phyloP scores from a whole-genome alignment of 2,329 filamentous ascomycete species.

The Orbilia javanica region DNA sequence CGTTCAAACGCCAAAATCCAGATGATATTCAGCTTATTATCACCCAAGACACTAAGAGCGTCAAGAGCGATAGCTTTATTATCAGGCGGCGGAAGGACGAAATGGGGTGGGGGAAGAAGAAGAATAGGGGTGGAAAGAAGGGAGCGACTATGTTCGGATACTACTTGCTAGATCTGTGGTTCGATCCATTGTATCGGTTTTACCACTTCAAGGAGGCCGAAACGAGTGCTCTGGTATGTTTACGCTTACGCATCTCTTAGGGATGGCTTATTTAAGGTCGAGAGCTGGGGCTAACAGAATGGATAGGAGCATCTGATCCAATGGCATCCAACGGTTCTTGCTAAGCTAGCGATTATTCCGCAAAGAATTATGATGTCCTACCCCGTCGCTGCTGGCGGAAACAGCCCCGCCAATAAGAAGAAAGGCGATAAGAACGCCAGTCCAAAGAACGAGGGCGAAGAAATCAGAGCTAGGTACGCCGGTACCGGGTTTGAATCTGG shows the following conservation, averaged over 20 bases:
- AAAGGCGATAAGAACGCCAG: conserved; percentile 65
- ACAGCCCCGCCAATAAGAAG: conserved; percentile 41
- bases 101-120: conserved; percentile 69
- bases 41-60: conserved; percentile 84
- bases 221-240: conserved; percentile 83
- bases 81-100: conserved; percentile 84
- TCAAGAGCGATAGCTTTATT: conserved; percentile 82
- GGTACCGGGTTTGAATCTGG: conserved; percentile 78
- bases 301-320: conserved; percentile 84
- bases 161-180: conserved; percentile 89
- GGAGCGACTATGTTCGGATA: conserved; percentile 44
- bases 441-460: conserved; percentile 64
- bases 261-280: conserved; percentile 13
- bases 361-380: conserved; percentile 88
- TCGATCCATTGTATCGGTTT: conserved; percentile 89
- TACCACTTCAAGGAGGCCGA: conserved; percentile 97
- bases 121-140: conserved; percentile 36
- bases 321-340: conserved; percentile 96
- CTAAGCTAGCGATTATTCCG: conserved; percentile 88
- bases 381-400: conserved; percentile 58
- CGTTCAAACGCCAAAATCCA: conserved; percentile 83
- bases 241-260: neutral
- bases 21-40: conserved; percentile 84
- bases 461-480: conserved; percentile 42
- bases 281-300: conserved; percentile 15